Evolutionary conservation across 2,329 filamentous ascomycete genomes (phyloP), one percentile per base, ranked within the genome.

Genomic region (Rhinocladiella mackenziei): DNA sequence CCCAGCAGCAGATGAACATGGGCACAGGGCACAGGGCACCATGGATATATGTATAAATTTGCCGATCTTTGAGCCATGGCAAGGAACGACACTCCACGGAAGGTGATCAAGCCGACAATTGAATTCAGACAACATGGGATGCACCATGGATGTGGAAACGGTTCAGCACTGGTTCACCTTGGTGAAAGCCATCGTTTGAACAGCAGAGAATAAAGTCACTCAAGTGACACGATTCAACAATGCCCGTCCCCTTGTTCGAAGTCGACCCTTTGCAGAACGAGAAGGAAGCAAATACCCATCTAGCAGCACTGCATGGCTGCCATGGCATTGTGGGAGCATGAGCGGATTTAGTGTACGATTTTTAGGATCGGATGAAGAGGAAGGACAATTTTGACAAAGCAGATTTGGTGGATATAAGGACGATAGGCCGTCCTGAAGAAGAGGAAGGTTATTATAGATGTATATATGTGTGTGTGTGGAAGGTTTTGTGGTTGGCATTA

Each of bases 41-140:
- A 47, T 18, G 50, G 53, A 30, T 52, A 43, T 26, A 50, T 51
- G 31, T 54, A 54, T 26, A 50, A 50, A 15, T 54, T 53, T 35
- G 46, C 47, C 31, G 48, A 50, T 31, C 35, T 50, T 9, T 41
- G 41, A 15, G 36, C 39, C 14, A 9, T 45, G 11, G 46, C 41
- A n/a, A 36, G 34, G 13, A 38, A 48, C 20, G 35, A 40, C n/a
- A 50, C 45, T 22, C 35, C 29, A 18, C 39, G 43, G 42, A 49
- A 54, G 28, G 30, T 37, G 10, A 47, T 45, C 28, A 49, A 46
- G 26, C 51, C 51, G 7, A 55, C 54, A 9, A 43, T 54, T 17
- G 54, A 54, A 37, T 55, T 56, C 28, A 40, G 51, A 10, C 54
- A 56, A 29, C 54, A 56, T 35, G 51, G n/a, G 39, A 2, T 52